Evolutionary conservation across 2,329 filamentous ascomycete genomes (phyloP).

Genomic region (Camptophora hylomeconis): DNA sequence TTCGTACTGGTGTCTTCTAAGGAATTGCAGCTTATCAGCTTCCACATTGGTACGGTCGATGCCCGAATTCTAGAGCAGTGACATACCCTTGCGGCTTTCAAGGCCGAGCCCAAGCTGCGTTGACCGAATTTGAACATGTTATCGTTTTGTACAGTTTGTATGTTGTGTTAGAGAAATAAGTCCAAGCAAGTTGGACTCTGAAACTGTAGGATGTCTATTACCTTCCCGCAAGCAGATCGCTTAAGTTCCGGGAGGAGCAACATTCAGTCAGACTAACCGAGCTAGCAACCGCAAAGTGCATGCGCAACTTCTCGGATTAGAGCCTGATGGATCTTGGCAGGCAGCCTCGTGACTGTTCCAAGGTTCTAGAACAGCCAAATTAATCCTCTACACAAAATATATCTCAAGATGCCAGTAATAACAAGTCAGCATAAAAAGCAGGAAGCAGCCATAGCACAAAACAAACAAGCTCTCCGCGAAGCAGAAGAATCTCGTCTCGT

Average conservation of each 20-base stretch:
- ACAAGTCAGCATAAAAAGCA: too few species aligned
- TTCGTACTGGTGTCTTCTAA: conserved; percentile 43
- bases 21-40: conserved; percentile 5
- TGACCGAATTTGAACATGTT: conserved; percentile 17
- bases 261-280: background rate
- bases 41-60: background rate
- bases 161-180: conserved; percentile 7
- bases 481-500: too few species aligned
- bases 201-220: conserved; percentile 1
- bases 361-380: too few species aligned
- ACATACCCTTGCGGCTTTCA: conserved; percentile 13
- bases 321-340: too few species aligned
- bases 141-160: too few species aligned
- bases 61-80: background rate
- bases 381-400: too few species aligned
- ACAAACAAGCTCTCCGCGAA: too few species aligned
- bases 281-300: background rate
- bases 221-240: conserved; percentile 1
- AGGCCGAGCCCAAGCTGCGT: conserved; percentile 15
- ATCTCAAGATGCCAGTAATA: too few species aligned
- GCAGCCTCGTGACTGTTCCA: too few species aligned
- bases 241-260: background rate
- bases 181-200: conserved; percentile 6
- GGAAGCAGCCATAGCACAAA: too few species aligned
- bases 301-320: background rate